Evolutionary conservation across 1,139 yeast species (phyloP), one percentile per base, ranked within the genome.

Genomic region (Saccharomyces hybrid): DNA sequence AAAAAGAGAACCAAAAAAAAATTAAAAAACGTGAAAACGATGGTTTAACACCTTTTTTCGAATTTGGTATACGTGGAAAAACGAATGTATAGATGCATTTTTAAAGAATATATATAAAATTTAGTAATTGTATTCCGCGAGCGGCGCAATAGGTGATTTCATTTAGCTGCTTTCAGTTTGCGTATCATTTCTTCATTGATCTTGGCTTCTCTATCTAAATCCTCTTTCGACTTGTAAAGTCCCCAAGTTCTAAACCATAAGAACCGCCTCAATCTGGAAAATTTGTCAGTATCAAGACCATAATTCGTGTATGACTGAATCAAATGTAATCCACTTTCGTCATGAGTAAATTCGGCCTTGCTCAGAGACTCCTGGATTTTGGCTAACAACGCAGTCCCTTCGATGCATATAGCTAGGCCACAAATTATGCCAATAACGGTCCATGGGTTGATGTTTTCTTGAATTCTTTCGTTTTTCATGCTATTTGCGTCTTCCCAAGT

Each of bases 401-500:
- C 70, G 11, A 70, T 55, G 19, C 70, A 64, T 1, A 62, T 62
- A 5, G 68, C 60, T 8, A 63, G 56, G 9, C 68, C 67, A 27
- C 67, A 60, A 32, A 68, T 48, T 59, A 67, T 62, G 1, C 60
- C 54, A 4, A 66, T 58, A 2, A 65, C 54, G 1, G 62, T 65
- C 56, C 68, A 57, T 2, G 65, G 66, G 52, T 63, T 65, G 50
- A 66, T 53, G 46, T 67, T 66, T 41, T 67, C 66, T 48, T 56
- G 55, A 23, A 54, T 55, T 11, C 46, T 32, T 23, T 54, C n/a
- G 19, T 51, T 58, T 41, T 53, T 54, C 55, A 54, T 62, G 52
- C 55, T 64, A 55, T 54, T 66, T 63, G 58, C 77, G 62, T 86
- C 91, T 58, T 84, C 88, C 91, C 91, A 86, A 0, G 83, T 82